phyloP scores from a whole-genome alignment of 2,329 filamentous ascomycete genomes.

The Fusarium tupiense region DNA sequence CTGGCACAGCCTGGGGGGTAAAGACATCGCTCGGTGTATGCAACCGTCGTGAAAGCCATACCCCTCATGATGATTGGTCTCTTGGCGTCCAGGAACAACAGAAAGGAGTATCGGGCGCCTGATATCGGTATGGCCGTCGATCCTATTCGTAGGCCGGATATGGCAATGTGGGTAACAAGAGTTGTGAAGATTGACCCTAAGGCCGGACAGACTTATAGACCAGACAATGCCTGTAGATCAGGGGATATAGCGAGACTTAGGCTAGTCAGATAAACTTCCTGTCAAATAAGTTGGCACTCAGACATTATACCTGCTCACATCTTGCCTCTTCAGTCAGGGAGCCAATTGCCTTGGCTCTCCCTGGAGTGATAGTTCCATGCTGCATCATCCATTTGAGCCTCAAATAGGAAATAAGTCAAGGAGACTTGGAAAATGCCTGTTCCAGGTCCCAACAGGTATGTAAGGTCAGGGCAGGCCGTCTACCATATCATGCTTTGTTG shows the following conservation, averaged over 20 bases:
- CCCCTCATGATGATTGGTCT: neutral
- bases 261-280: neutral
- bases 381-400: neutral
- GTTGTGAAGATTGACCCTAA: neutral
- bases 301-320: neutral
- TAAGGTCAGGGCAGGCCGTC: neutral
- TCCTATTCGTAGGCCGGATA: conserved; percentile 16
- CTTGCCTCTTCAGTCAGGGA: neutral
- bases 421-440: neutral
- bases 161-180: conserved; percentile 1
- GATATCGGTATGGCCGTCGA: conserved; percentile 5
- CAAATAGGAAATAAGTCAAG: neutral
- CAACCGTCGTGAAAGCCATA: conserved; percentile 2
- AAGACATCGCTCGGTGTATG: neutral
- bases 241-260: neutral
- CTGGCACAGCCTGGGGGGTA: neutral
- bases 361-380: neutral
- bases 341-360: neutral
- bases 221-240: neutral
- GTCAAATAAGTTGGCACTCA: neutral
- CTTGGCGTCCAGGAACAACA: conserved; percentile 7
- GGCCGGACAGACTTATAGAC: neutral
- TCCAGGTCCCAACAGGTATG: neutral
- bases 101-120: neutral
- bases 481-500: neutral